Evolutionary conservation across 1,284 basidiomycete genomes (phyloP).

Genomic region (Ustilago nuda): DNA sequence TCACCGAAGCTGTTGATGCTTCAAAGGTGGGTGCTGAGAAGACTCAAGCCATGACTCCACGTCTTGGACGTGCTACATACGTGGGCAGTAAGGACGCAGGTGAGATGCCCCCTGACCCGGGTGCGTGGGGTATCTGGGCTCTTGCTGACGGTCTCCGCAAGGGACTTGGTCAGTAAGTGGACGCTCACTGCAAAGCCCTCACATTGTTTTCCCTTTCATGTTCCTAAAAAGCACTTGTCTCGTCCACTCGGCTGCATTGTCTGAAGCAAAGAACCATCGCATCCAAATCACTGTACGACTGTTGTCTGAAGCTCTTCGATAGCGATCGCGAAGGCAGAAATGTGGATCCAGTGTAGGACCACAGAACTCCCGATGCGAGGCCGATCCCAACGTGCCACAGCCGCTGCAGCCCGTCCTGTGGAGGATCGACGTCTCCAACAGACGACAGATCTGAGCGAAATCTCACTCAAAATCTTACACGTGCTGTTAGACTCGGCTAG

Average conservation of each 20-base stretch:
- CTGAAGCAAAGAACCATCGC: constrained; percentile 4
- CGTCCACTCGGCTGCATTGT: constrained; percentile 3
- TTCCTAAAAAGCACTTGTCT: background rate
- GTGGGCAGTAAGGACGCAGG: constrained; percentile 68
- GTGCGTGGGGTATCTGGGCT: constrained; percentile 73
- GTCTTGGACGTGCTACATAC: constrained; percentile 74
- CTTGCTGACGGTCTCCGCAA: constrained; percentile 67
- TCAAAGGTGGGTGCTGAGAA: constrained; percentile 72
- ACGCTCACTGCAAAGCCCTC: background rate
- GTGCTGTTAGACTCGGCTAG: background rate
- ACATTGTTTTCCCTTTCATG: background rate
- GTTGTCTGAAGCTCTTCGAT: too few relatives aligned
- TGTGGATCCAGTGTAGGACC: background rate
- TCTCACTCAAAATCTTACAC: background rate
- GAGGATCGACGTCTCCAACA: background rate
- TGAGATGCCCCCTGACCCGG: constrained; percentile 73
- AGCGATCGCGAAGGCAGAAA: too few relatives aligned
- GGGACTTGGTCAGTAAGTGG: constrained; percentile 47
- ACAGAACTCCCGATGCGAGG: background rate
- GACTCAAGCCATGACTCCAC: constrained; percentile 72
- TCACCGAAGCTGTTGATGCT: constrained; percentile 70
- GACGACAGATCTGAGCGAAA: background rate
- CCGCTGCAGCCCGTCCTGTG: background rate
- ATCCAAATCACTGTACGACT: background rate
- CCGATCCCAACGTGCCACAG: background rate